phyloP scores from a whole-genome alignment of 805 yeast genomes.

The Teunomyces tritomae region DNA sequence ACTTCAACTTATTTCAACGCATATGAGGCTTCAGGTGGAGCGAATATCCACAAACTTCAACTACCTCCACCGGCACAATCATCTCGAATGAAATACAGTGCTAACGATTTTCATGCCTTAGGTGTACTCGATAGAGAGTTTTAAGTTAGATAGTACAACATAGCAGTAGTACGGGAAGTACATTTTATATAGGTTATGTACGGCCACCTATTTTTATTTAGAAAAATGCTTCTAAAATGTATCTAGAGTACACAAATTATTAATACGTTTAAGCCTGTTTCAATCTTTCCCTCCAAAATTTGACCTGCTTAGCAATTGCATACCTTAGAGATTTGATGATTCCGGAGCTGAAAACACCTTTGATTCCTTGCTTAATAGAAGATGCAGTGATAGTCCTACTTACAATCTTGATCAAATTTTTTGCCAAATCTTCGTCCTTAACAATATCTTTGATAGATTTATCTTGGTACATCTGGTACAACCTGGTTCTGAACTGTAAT shows the following conservation, averaged over 20 bases:
- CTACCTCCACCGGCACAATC: constrained; percentile 6
- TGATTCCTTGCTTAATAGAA: constrained; percentile 72
- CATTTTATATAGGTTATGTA: background rate
- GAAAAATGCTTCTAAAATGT: background rate
- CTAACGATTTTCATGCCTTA: constrained; percentile 15
- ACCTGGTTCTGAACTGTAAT: constrained; percentile 14
- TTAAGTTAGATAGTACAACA: background rate
- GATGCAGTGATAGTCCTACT: constrained; percentile 56
- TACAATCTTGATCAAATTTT: constrained; percentile 26
- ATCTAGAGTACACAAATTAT: background rate
- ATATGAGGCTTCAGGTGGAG: background rate
- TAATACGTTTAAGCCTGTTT: background rate
- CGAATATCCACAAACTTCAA: background rate
- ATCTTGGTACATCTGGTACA: constrained; percentile 31
- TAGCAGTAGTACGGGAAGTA: background rate
- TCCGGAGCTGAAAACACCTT: constrained; percentile 91
- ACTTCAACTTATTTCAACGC: background rate
- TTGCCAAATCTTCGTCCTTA: constrained; percentile 34
- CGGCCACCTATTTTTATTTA: background rate
- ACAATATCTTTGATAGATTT: constrained; percentile 44
- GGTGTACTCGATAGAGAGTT: constrained; percentile 20
- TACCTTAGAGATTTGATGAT: constrained; percentile 64
- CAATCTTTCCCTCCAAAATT: constrained; percentile 17
- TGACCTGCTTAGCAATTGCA: constrained; percentile 64
- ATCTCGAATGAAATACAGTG: constrained; percentile 7